Base-by-base conservation (phyloP, 371 early-diverging fungal genomes). In the Saksenaea vasiformis region DNA sequence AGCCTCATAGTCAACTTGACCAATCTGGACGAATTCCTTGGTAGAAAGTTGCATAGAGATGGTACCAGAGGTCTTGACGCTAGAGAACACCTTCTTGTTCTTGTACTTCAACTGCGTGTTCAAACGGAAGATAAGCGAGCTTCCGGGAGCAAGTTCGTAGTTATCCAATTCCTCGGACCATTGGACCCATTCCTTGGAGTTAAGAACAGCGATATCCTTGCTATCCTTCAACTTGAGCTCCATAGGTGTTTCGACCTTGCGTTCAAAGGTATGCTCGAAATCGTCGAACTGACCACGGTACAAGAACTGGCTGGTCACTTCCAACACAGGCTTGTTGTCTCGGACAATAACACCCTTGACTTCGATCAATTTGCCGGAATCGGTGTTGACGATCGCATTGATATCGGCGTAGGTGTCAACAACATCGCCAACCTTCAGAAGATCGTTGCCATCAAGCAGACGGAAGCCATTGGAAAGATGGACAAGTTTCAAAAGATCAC, bases 381-480 rank as follows among this genome's bases (percentile, higher is more conserved):
- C 95, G 64, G 79, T 87, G 80, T 94, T 93, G 69, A 87, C 68
- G 54, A 91, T 87, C n/a, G 93, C 90, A 63, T 90, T 86, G 71
- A 92, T 90, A 57, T 86, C 77, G 28, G 90, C 88, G 65, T 82
- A 78, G 15, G 96, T 92, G 66, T 90, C 88, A 35, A 96, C 92
- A 26, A 86, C 77, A 70, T 96, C 96, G 57, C 96, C 95, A 54
- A 87, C 89, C 75, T 88, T 79, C 47, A 96, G 83, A n/a, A 90
- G 86, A 67, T 89, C 88, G 47, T 87, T 87, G 26, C 87, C 85
- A 43, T 92, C 92, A 47, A 96, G 78, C 71, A 94, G 85, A 66
- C 92, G 89, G 90, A 95, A 96, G 35, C 94, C 93, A 84, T 97
- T 97, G 70, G 91, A 90, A 62, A 97, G 85, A 76, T 97, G 98